A percentile compares a stretch with the other conserved stretches of the same genome.
phyloP scores from a whole-genome alignment of 345 rosid species.

The Ceriops zippeliana region DNA sequence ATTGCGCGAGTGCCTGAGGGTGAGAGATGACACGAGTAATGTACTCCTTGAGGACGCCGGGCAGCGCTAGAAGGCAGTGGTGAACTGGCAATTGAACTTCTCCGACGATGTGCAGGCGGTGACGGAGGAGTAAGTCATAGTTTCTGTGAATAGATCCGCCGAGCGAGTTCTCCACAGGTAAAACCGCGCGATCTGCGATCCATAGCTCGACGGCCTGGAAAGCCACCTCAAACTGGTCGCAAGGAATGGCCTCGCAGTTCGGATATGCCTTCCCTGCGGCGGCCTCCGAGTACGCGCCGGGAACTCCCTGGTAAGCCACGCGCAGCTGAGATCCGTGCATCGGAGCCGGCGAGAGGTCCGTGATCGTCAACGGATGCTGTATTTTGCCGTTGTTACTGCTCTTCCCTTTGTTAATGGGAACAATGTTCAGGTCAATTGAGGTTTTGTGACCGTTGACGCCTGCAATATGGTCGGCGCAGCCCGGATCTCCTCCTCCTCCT shows the following conservation, averaged over 20 bases:
- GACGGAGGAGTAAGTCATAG: slow-evolving; percentile 94
- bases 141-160: slow-evolving; percentile 97
- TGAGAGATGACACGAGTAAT: slow-evolving; percentile 89
- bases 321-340: slow-evolving; percentile 84
- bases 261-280: slow-evolving; percentile 98
- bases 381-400: slow-evolving; percentile 22
- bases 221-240: slow-evolving; percentile 96
- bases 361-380: slow-evolving; percentile 53
- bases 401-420: slow-evolving; percentile 34
- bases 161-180: slow-evolving; percentile 88
- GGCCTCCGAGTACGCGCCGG: slow-evolving; percentile 96
- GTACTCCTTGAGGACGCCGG: slow-evolving; percentile 73
- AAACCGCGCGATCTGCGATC: slow-evolving; percentile 94
- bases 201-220: slow-evolving; percentile 98
- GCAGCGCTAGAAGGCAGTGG: slow-evolving; percentile 88
- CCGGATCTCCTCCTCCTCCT: not conserved
- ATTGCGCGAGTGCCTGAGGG: slow-evolving; percentile 93
- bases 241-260: slow-evolving; percentile 86
- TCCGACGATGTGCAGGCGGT: slow-evolving; percentile 93
- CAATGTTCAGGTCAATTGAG: slow-evolving; percentile 48
- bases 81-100: slow-evolving; percentile 94
- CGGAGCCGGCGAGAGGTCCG: slow-evolving; percentile 84
- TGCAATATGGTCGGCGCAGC: slow-evolving; percentile 38
- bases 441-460: slow-evolving; percentile 55
- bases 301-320: slow-evolving; percentile 96